These are phyloP conservation scores for Thalia dealbata DNA, from an alignment of 176 grass and related monocot species.

Conservation along the genomic window DNA sequence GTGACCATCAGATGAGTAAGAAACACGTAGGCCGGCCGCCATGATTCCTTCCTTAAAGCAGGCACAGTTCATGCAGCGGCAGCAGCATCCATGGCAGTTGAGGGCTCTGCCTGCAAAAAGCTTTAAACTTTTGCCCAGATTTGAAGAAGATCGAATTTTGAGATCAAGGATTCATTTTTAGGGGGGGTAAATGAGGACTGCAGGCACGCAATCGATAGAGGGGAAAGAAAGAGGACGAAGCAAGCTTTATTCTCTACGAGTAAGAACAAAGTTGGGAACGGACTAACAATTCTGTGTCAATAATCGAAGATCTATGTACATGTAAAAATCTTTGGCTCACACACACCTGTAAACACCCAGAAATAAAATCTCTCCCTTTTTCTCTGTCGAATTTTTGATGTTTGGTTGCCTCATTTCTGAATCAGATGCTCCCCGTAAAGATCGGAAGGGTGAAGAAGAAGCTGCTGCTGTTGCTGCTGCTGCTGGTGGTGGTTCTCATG, in stretches of 20 bases:
- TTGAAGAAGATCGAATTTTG: no score
- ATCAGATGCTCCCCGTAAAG: background rate
- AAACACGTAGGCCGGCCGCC: background rate
- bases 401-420: background rate
- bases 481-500: background rate
- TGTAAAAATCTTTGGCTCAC: background rate
- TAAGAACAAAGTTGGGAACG: no score
- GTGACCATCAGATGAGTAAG: background rate
- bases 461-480: background rate
- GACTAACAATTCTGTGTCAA: background rate
- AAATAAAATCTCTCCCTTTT: background rate
- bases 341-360: background rate
- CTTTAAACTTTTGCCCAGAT: background rate
- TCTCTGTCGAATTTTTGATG: no score
- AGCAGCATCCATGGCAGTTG: background rate
- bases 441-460: background rate
- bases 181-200: no score
- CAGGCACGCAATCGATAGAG: no score
- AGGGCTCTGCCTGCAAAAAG: background rate
- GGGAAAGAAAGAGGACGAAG: no score
- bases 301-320: background rate
- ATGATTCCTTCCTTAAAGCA: background rate
- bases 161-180: no score
- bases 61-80: background rate
- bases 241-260: no score